phyloP scores from a whole-genome alignment of 495 filamentous ascomycete genomes.

The Opeltia flavorubescens region DNA sequence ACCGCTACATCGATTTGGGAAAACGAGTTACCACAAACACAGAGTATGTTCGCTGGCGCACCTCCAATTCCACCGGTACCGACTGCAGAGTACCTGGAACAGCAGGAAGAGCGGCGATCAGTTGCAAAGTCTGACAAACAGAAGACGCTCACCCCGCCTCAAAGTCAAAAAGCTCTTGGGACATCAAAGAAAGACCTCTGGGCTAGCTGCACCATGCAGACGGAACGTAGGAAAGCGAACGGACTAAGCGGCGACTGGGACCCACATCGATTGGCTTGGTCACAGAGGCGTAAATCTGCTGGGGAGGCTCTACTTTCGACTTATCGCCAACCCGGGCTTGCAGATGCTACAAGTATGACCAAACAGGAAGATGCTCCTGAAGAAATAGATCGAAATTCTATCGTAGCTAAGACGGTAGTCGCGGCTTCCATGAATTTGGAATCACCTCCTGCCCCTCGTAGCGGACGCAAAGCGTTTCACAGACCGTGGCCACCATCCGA shows the following conservation, averaged over 20 bases:
- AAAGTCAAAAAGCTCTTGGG: conserved; percentile 1
- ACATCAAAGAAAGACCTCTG: neutral
- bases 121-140: neutral
- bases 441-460: neutral
- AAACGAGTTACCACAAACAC: neutral
- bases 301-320: conserved; percentile 10
- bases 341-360: neutral
- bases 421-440: no score
- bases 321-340: neutral
- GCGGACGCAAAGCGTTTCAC: neutral
- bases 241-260: conserved; percentile 6
- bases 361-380: neutral
- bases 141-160: neutral
- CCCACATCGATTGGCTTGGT: conserved; percentile 10
- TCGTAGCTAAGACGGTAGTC: neutral
- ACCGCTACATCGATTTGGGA: neutral
- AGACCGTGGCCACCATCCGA: neutral
- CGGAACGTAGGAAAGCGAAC: neutral
- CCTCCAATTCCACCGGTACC: neutral
- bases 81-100: neutral
- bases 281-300: conserved; percentile 13
- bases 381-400: neutral
- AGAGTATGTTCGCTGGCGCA: conserved; percentile 1
- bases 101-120: conserved; percentile 1
- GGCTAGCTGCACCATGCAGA: neutral